Evolutionary conservation across 2,329 filamentous ascomycete genomes (phyloP), one percentile per base, ranked within the genome.

Genomic region (Zopfia rhizophila): DNA sequence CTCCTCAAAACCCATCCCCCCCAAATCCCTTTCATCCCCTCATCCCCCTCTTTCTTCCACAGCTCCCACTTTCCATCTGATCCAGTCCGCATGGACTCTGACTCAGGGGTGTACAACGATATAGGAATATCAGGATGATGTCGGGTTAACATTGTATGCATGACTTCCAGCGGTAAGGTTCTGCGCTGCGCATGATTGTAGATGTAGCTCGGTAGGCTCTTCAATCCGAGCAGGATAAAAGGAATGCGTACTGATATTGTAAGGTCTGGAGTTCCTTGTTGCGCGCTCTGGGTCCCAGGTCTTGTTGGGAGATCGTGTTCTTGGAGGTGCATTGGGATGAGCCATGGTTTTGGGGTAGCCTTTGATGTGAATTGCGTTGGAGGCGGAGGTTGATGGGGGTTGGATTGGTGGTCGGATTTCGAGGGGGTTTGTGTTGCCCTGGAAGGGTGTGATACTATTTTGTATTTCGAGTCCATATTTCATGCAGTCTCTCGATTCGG

Each of bases 221-320:
- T 35, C 0, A 18, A 31, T 13, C 47, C 47, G n/a, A 54, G 39
- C 14, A 54, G 45, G 17, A 52, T 25, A 32, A 57, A 57, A 10
- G 50, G 40, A 5, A 57, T 24, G 32, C 39, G 33, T 19, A 57
- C 7, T 19, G 39, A 31, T 13, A 54, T 17, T 4, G 31, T 28
- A 16, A 17, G 14, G 23, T 3, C 16, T 6, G 14, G 16, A 24
- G 8, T 27, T 8, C 8, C 8, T 27, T 27, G 24, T 27, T 27
- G 24, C n/a, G 24, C n/a, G n/a, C n/a, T n/a, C n/a, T n/a, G n/a
- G n/a, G n/a, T n/a, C n/a, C n/a, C n/a, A n/a, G n/a, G n/a, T n/a
- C n/a, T n/a, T n/a, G n/a, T n/a, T 27, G 8, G 31, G 18, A 19
- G 11, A 12, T 5, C 11, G 16, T 13, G 21, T 30, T 28, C 3